These are phyloP conservation scores for Sergeia podlipaevii DNA, from an alignment of 208 protist genomes.

Conservation along the genomic window DNA sequence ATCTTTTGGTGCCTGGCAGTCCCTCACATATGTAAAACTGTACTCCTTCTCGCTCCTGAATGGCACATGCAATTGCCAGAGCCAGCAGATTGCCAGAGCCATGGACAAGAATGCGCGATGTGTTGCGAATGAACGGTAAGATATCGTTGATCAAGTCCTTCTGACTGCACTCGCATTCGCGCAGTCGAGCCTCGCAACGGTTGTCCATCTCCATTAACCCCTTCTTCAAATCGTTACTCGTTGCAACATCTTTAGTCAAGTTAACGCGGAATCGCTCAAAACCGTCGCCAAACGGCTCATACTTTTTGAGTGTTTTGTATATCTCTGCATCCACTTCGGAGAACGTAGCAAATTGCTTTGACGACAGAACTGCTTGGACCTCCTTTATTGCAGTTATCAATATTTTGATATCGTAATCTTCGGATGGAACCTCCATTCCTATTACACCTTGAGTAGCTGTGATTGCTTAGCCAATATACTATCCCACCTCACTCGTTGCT, in stretches of 20 bases:
- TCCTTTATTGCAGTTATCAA: constrained; percentile 71
- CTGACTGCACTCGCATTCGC: constrained; percentile 68
- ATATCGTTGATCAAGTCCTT: constrained; percentile 86
- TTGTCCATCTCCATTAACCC: constrained; percentile 64
- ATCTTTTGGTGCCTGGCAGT: constrained; percentile 40
- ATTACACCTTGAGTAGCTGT: too few relatives aligned
- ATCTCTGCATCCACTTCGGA: constrained; percentile 81
- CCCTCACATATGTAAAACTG: constrained; percentile 87
- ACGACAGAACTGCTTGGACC: constrained; percentile 51
- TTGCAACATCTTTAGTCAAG: constrained; percentile 62
- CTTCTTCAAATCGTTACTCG: constrained; percentile 36
- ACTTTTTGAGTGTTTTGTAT: constrained; percentile 51
- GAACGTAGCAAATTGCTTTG: constrained; percentile 63
- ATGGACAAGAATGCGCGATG: constrained; percentile 77
- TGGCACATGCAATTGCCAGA: constrained; percentile 67
- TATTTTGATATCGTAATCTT: constrained; percentile 75
- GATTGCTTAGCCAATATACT: too few relatives aligned
- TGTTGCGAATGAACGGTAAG: constrained; percentile 74
- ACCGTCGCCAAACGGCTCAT: constrained; percentile 71
- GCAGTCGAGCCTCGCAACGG: constrained; percentile 41
- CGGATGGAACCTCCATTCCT: constrained; percentile 80
- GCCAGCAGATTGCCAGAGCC: constrained; percentile 75
- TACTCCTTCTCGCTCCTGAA: constrained; percentile 77
- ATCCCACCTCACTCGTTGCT: too few relatives aligned
- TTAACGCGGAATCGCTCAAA: constrained; percentile 73